Percentiles rank a stretch among this genome's conserved stretches.
Conservation (phyloP, 495 filamentous ascomycete species). For the Neurospora sp. region DNA sequence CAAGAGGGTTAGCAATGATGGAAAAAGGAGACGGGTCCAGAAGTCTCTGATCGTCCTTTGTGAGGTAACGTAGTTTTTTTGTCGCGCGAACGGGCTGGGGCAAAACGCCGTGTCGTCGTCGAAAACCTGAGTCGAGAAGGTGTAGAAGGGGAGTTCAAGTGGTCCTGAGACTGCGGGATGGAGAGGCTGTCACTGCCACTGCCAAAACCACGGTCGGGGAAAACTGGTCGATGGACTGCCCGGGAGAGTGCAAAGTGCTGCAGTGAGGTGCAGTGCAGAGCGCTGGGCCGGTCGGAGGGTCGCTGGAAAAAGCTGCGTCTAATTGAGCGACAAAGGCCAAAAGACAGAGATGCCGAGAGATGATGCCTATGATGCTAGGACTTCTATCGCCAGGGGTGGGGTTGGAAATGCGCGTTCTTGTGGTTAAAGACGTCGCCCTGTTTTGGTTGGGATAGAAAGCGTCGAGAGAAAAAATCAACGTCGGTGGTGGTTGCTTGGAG, state of each 20-base stretch:
- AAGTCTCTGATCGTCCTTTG: not conserved
- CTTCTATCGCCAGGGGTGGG: conserved; percentile 17
- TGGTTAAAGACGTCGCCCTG: conserved; percentile 16
- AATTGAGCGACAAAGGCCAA: conserved; percentile 13
- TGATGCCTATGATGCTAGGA: conserved; percentile 16
- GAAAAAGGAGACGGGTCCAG: conserved; percentile 2
- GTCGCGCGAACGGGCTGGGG: conserved; percentile 7
- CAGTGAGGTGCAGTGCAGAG: conserved; percentile 8
- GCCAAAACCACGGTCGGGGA: conserved; percentile 18
- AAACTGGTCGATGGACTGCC: conserved; percentile 9
- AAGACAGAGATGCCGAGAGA: conserved; percentile 6
- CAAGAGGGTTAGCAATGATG: conserved; percentile 8
- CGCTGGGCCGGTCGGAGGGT: conserved; percentile 13
- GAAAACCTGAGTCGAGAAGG: conserved; percentile 4
- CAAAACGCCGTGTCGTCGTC: conserved; percentile 6
- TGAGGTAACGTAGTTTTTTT: conserved; percentile 6
- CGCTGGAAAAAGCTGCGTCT: conserved; percentile 12
- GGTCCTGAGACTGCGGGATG: conserved; percentile 5
- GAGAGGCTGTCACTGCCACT: conserved; percentile 8
- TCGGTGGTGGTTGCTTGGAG: conserved; percentile 18
- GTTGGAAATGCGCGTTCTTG: conserved; percentile 13
- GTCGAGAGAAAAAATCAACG: conserved; percentile 18
- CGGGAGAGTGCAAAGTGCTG: conserved; percentile 2
- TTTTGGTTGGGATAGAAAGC: conserved; percentile 12
- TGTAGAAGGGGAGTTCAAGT: conserved; percentile 6